Evolutionary conservation across 495 filamentous ascomycete genomes (phyloP).

Genomic region (Hyaloscypha bicolor): DNA sequence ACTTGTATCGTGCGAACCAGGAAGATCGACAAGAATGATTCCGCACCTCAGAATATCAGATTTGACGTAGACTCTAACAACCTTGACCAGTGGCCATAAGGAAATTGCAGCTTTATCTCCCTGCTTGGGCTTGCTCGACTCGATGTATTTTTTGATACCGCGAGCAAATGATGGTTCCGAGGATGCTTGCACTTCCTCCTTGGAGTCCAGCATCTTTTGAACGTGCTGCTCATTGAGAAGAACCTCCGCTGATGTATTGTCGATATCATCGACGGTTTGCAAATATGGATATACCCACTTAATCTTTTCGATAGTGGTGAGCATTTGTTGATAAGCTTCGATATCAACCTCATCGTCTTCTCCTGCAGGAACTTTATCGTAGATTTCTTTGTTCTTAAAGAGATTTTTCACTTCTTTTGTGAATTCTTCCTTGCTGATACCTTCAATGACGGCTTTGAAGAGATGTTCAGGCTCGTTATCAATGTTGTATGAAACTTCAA

Average conservation of each 20-base stretch:
- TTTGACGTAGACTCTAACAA: conserved; percentile 64
- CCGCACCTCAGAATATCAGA: conserved; percentile 58
- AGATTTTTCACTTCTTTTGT: conserved; percentile 53
- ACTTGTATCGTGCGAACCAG: conserved; percentile 66
- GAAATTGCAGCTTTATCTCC: conserved; percentile 39
- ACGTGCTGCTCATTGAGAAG: conserved; percentile 40
- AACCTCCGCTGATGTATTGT: conserved; percentile 36
- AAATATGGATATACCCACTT: conserved; percentile 63
- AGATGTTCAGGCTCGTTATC: conserved; percentile 42
- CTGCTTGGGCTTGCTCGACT: not conserved
- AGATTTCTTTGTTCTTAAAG: conserved; percentile 49
- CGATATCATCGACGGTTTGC: conserved; percentile 49
- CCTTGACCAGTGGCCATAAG: conserved; percentile 71
- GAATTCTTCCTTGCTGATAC: conserved; percentile 59
- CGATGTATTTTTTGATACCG: conserved; percentile 34
- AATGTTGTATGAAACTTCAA: conserved; percentile 64
- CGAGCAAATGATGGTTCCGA: conserved; percentile 13
- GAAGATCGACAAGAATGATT: conserved; percentile 67
- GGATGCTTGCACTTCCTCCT: no score
- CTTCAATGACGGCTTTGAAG: conserved; percentile 64
- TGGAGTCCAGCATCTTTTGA: not conserved
- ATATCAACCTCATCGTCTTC: conserved; percentile 49
- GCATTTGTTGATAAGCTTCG: conserved; percentile 40
- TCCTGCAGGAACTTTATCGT: conserved; percentile 41
- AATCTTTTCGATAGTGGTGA: conserved; percentile 59